Evolutionary conservation across 345 rosid species (phyloP).

Genomic region (Mangifera indica): DNA sequence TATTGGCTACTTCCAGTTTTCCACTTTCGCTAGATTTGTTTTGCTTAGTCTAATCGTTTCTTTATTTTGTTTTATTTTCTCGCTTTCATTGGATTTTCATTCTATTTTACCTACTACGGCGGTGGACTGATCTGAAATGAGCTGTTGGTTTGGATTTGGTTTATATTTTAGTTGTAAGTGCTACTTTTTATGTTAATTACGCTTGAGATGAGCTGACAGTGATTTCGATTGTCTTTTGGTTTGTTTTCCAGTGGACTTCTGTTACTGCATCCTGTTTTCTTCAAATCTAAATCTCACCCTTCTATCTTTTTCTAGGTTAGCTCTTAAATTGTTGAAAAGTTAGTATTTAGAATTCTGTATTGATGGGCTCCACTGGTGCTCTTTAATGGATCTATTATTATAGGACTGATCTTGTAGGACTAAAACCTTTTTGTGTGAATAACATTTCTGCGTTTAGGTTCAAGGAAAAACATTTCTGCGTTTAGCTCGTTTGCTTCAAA

Average conservation of each 20-base stretch:
- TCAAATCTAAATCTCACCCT: conserved; percentile 18
- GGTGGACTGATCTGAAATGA: conserved; percentile 28
- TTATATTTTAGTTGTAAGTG: conserved; percentile 25
- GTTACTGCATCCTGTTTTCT: conserved; percentile 14
- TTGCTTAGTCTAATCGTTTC: conserved; percentile 10
- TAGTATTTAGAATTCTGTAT: not conserved
- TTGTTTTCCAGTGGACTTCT: conserved; percentile 14
- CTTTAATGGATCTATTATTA: conserved; percentile 39
- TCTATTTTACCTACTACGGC: not conserved
- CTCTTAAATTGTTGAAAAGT: not conserved
- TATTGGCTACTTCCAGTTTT: not conserved
- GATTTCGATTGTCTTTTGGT: conserved; percentile 1
- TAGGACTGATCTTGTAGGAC: conserved; percentile 14
- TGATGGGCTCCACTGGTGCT: conserved; percentile 4
- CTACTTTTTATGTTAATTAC: conserved; percentile 25
- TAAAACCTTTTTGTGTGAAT: not conserved
- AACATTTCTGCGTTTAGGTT: conserved; percentile 5
- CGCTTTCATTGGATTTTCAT: conserved; percentile 1
- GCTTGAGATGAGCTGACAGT: conserved; percentile 19
- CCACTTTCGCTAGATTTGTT: conserved; percentile 27
- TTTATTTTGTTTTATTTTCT: not conserved
- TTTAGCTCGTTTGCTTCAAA: not conserved
- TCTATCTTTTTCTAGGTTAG: conserved; percentile 7
- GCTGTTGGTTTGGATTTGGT: conserved; percentile 18
- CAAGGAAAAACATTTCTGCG: not conserved